Percentiles rank a stretch among this genome's conserved stretches.
phyloP scores from a whole-genome alignment of 2,329 filamentous ascomycete species.

The Hypoxylon sp. region DNA sequence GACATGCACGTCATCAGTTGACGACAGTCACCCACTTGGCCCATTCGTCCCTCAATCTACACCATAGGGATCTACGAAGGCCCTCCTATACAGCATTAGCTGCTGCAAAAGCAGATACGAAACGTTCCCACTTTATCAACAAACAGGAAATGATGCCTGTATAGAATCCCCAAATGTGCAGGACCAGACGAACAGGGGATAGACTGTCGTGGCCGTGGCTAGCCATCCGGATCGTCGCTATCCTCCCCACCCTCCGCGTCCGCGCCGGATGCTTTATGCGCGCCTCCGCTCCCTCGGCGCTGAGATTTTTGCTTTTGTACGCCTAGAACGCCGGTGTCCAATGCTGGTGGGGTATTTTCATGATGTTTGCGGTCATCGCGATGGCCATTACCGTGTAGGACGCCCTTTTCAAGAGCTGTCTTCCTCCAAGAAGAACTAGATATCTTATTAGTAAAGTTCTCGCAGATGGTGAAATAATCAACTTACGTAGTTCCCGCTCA shows the following conservation, averaged over 20 bases:
- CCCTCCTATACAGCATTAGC: background rate
- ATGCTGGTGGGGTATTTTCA: slow-evolving; percentile 57
- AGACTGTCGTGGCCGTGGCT: slow-evolving; percentile 70
- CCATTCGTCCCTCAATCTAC: slow-evolving; percentile 51
- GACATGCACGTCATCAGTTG: slow-evolving; percentile 4
- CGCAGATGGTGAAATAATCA: slow-evolving; percentile 27
- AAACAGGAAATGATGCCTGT: background rate
- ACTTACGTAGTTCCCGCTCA: slow-evolving; percentile 89
- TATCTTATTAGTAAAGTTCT: slow-evolving; percentile 33
- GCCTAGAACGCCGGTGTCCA: slow-evolving; percentile 64
- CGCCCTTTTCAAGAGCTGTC: slow-evolving; percentile 72
- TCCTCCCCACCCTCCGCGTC: slow-evolving; percentile 73
- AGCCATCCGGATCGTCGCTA: slow-evolving; percentile 74
- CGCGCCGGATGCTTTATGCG: slow-evolving; percentile 47
- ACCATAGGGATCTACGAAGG: slow-evolving; percentile 8
- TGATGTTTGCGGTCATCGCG: slow-evolving; percentile 47
- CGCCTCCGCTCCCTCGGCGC: slow-evolving; percentile 41
- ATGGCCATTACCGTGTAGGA: slow-evolving; percentile 60
- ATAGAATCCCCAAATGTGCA: slow-evolving; percentile 54
- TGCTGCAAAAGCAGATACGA: background rate
- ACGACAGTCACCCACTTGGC: slow-evolving; percentile 50
- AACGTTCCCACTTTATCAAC: background rate
- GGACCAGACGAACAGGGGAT: slow-evolving; percentile 76
- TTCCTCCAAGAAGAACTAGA: slow-evolving; percentile 95
- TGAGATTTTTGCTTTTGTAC: slow-evolving; percentile 59